These are phyloP conservation scores for Periconia macrospinosa DNA, from an alignment of 2,329 filamentous ascomycete genomes.

Conservation along the genomic window DNA sequence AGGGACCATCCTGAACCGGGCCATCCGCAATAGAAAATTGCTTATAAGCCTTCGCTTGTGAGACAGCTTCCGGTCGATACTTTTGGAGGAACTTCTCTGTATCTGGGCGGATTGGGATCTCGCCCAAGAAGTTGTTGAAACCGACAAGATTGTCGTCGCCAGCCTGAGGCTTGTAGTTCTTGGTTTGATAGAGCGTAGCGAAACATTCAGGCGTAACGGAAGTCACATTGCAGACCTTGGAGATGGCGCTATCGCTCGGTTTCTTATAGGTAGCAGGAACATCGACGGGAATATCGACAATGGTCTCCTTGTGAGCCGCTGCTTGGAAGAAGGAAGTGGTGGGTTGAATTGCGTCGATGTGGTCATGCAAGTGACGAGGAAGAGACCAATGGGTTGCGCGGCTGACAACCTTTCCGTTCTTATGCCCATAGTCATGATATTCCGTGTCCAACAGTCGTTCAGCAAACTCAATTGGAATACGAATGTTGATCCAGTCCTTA, in stretches of 20 bases:
- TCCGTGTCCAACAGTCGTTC: slow-evolving; percentile 57
- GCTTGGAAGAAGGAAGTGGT: slow-evolving; percentile 59
- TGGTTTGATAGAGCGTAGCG: slow-evolving; percentile 57
- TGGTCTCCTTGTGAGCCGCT: slow-evolving; percentile 22
- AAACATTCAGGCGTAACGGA: slow-evolving; percentile 59
- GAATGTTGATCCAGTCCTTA: slow-evolving; percentile 61
- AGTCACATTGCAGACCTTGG: slow-evolving; percentile 53
- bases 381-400: slow-evolving; percentile 62
- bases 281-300: not conserved
- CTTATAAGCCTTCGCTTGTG: slow-evolving; percentile 54
- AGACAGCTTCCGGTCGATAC: slow-evolving; percentile 54
- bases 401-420: slow-evolving; percentile 55
- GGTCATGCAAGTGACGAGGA: slow-evolving; percentile 58
- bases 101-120: slow-evolving; percentile 57
- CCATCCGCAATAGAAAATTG: slow-evolving; percentile 61
- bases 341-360: slow-evolving; percentile 63
- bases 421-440: slow-evolving; percentile 56
- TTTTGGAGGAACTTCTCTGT: slow-evolving; percentile 58
- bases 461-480: slow-evolving; percentile 54
- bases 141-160: slow-evolving; percentile 49
- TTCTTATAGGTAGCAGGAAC: slow-evolving; percentile 17
- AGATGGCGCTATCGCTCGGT: slow-evolving; percentile 35
- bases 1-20: slow-evolving; percentile 48
- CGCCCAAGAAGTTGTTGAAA: slow-evolving; percentile 54
- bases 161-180: slow-evolving; percentile 53